Base-by-base conservation (phyloP, 83 land plant species). In the Isoetes engelmannii region DNA sequence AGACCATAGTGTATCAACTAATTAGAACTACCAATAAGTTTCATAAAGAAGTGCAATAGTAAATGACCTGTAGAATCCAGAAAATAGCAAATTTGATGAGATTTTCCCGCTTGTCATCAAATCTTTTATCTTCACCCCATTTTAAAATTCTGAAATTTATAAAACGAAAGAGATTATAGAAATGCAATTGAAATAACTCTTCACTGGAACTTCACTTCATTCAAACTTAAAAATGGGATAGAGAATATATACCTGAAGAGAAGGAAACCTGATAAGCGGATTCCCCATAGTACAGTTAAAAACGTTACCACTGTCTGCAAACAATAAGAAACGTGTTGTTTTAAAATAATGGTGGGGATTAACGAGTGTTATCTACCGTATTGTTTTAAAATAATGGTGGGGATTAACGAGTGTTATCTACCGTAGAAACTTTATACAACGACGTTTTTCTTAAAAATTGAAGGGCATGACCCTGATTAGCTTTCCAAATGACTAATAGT, bases 51-150 rank as follows among this genome's bases (percentile, higher is more conserved):
- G 45, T 5, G 49, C 41, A 46, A 58, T 45, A 73, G 6, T 15
- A 66, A 20, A 1, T 51, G 44, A 92, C 98, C 96, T 94, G 99
- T 61, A 94, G 78, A 48, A 74, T 81, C 99, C 99, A 94, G 61
- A 94, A 94, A 41, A 88, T 70, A 56, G 90, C 90, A 62, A 94
- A 78, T 68, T 78, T 81, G 46, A 81, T 82, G 41, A 90, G 49
- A 79, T 90, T 84, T 47, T 48, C 58, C 6, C 99, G 90, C 81
- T 81, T 88, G 61, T 88, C 87, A 81, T 94, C 99, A 75, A 94
- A 82, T 45, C 99, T 82, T 9, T 79, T 75, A 57, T 94, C 99
- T 79, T 94, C 99, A 3, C 99, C 99, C 99, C 99, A 94, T 50
- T 88, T 82, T 72, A 94, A 50, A 56, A 94, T 94, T 72, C 99